Conservation (phyloP, 371 early-diverging fungal species). For the Mucor irregularis region DNA sequence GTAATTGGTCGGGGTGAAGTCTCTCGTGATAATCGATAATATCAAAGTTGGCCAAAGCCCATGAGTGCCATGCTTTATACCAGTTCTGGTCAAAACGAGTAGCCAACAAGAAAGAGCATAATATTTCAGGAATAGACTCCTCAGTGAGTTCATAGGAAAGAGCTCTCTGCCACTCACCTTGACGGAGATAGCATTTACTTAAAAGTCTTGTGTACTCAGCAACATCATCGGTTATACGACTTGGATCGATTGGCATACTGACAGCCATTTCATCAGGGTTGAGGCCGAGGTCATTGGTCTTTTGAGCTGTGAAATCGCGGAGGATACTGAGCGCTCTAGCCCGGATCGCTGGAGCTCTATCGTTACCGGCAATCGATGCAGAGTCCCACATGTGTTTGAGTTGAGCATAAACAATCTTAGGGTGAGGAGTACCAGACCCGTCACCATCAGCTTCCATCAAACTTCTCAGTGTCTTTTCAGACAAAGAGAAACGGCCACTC, state of each 20-base stretch:
- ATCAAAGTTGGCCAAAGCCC: constrained; percentile 95
- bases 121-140: constrained; percentile 77
- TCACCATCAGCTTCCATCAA: constrained; percentile 59
- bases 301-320: constrained; percentile 64
- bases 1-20: constrained; percentile 52
- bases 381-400: constrained; percentile 95
- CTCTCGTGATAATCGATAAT: constrained; percentile 79
- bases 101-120: constrained; percentile 84
- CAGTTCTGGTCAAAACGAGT: constrained; percentile 91
- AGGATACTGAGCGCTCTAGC: constrained; percentile 59
- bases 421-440: constrained; percentile 48
- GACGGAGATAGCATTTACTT: constrained; percentile 90
- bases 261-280: constrained; percentile 62
- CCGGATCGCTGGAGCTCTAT: constrained; percentile 56
- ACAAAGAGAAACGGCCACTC: constrained; percentile 79
- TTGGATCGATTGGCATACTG: constrained; percentile 53
- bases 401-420: constrained; percentile 90
- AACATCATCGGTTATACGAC: constrained; percentile 51
- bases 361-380: constrained; percentile 44
- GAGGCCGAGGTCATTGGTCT: constrained; percentile 59
- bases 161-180: constrained; percentile 91
- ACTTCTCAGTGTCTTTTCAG: constrained; percentile 77
- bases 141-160: constrained; percentile 78
- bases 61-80: constrained; percentile 99
- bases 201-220: constrained; percentile 64